Conservation (phyloP, 805 yeast species). For the Zygosaccharomyces rouxii region DNA sequence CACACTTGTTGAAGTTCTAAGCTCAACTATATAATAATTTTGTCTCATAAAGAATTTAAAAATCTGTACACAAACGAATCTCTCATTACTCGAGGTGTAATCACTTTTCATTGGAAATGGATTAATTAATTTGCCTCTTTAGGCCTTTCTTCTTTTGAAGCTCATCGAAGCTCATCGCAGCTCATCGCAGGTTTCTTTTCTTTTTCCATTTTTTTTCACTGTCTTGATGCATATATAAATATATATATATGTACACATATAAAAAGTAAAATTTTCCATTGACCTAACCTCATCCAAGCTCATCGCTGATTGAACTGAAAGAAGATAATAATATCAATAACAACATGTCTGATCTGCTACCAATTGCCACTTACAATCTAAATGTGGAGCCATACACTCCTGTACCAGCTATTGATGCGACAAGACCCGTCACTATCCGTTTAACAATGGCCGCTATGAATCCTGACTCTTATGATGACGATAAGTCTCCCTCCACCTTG, state of each 20-base stretch:
- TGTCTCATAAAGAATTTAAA: slow-evolving; percentile 6
- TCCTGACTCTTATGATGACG: slow-evolving; percentile 75
- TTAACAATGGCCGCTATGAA: slow-evolving; percentile 94
- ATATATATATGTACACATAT: not conserved
- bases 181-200: slow-evolving; percentile 2
- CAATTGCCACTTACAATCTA: slow-evolving; percentile 82
- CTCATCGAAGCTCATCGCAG: slow-evolving; percentile 1
- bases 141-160: not conserved
- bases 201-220: not conserved
- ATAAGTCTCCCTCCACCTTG: slow-evolving; percentile 80
- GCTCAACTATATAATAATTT: slow-evolving; percentile 9
- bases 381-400: slow-evolving; percentile 85
- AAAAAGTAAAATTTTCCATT: slow-evolving; percentile 10
- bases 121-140: not conserved
- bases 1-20: slow-evolving; percentile 97
- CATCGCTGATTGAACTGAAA: not conserved
- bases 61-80: slow-evolving; percentile 16
- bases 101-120: not conserved
- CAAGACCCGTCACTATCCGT: slow-evolving; percentile 84
- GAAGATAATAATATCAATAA: not conserved
- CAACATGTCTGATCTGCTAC: slow-evolving; percentile 66
- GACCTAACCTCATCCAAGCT: slow-evolving; percentile 10
- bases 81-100: slow-evolving; percentile 10
- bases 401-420: slow-evolving; percentile 79
- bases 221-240: not conserved